Evolutionary conservation across 1,284 basidiomycete species (phyloP), one percentile per base, ranked within the genome.

Genomic region (Melanopsichium pennsylvanicum): DNA sequence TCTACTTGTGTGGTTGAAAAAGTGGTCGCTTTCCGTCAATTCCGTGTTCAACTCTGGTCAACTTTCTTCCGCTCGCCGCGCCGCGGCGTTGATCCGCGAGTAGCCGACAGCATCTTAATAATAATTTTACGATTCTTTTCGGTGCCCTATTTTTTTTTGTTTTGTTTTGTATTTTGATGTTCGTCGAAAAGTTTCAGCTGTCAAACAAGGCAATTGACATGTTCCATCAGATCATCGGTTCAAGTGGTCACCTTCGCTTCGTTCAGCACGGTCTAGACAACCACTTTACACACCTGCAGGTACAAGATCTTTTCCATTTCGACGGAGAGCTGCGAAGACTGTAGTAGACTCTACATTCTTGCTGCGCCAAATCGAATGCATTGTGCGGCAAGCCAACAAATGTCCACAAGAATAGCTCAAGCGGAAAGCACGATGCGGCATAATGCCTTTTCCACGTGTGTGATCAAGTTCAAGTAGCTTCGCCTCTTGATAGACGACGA

Each of bases 21-120:
- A n/a, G n/a, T n/a, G n/a, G 16, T 3, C 22, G 15, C 33, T 16
- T 32, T 23, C 60, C 60, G 60, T 63, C 52, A 63, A 39, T 63
- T 63, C 60, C 60, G 60, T 47, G 32, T n/a, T 15, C 5, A 27
- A 12, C 8, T 11, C 37, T 35, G 21, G 35, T 42, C 26, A 63
- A 63, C 54, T 63, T 63, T 63, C 54, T 51, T 63, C 60, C 60
- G 60, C 52, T 38, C 45, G 60, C 54, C 48, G 60, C 35, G 2
- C 42, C 45, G 60, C 54, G 54, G 60, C 35, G 2, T 40, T 23
- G 9, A 36, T 18, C 60, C 60, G 54, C 35, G 27, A 39, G 42
- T 56, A 47, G 31, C 52, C 59, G 52, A 41, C n/a, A n/a, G n/a
- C n/a, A n/a, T n/a, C n/a, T n/a, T n/a, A n/a, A n/a, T n/a, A n/a